phyloP scores from a whole-genome alignment of 164 flowering plant genomes.

The Magnolia officinalis region DNA sequence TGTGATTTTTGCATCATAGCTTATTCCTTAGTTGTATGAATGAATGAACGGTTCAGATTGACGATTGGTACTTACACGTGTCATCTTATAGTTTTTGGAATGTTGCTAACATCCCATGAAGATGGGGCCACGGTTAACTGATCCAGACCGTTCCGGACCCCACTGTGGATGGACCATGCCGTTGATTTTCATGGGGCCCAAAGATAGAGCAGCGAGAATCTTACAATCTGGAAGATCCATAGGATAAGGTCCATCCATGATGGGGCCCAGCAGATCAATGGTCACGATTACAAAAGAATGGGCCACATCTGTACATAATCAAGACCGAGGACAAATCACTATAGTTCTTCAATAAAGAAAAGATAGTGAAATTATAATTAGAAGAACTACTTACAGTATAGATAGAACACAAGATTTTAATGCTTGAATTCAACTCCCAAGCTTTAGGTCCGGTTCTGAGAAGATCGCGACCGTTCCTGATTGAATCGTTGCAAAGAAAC shows the following conservation, averaged over 20 bases:
- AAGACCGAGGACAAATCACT: neutral
- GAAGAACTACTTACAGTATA: conserved; percentile 38
- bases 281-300: neutral
- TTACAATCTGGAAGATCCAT: neutral
- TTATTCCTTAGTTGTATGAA: no score
- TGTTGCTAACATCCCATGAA: no score
- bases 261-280: neutral
- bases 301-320: neutral
- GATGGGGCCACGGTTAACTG: no score
- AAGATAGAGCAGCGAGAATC: neutral
- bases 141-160: no score
- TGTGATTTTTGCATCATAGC: no score
- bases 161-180: no score
- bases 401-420: conserved; percentile 32
- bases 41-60: no score
- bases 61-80: no score
- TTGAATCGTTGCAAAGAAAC: conserved; percentile 52
- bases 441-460: conserved; percentile 36
- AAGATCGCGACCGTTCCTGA: conserved; percentile 39
- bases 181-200: no score
- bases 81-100: no score
- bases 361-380: neutral
- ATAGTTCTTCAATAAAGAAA: neutral
- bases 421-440: conserved; percentile 45
- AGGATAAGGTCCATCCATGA: neutral